These are phyloP conservation scores for Brassica carinata DNA, from an alignment of 345 rosid genomes.

Conservation along the genomic window DNA sequence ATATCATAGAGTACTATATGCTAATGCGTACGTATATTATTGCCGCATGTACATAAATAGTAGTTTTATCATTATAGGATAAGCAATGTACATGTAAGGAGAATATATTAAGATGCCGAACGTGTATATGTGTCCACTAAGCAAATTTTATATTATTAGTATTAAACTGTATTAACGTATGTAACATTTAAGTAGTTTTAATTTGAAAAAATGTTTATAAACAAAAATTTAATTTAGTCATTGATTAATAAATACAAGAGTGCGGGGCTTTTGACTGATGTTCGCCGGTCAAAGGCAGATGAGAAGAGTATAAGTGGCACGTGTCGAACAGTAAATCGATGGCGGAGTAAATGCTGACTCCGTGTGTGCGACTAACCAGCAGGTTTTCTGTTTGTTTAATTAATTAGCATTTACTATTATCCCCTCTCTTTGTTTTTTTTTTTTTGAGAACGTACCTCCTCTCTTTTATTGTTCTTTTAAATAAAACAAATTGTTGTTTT, in stretches of 20 bases:
- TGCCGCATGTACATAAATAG: slow-evolving; percentile 26
- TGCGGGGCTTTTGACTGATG: slow-evolving; percentile 50
- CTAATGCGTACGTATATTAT: slow-evolving; percentile 31
- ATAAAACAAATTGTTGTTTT: neutral
- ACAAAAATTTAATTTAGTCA: slow-evolving; percentile 1
- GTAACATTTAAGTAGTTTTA: neutral
- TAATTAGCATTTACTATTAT: neutral
- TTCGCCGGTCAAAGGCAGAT: slow-evolving; percentile 47
- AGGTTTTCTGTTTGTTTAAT: slow-evolving; percentile 41
- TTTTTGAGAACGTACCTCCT: neutral
- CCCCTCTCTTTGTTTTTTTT: neutral
- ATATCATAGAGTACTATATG: slow-evolving; percentile 23
- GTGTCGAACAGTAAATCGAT: slow-evolving; percentile 42
- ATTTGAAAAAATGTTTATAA: neutral
- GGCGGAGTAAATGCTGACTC: slow-evolving; percentile 15
- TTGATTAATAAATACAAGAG: slow-evolving; percentile 4
- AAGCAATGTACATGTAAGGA: neutral
- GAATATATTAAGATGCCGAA: slow-evolving; percentile 4
- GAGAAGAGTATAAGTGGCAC: slow-evolving; percentile 45
- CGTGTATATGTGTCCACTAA: neutral
- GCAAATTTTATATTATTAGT: neutral
- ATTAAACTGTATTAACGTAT: neutral
- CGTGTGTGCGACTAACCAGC: slow-evolving; percentile 74
- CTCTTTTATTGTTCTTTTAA: neutral
- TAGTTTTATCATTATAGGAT: slow-evolving; percentile 21